Evolutionary conservation across 75 land plant species (phyloP), one percentile per base, ranked within the genome.

Genomic region (Chamaecyparis obtusa): DNA sequence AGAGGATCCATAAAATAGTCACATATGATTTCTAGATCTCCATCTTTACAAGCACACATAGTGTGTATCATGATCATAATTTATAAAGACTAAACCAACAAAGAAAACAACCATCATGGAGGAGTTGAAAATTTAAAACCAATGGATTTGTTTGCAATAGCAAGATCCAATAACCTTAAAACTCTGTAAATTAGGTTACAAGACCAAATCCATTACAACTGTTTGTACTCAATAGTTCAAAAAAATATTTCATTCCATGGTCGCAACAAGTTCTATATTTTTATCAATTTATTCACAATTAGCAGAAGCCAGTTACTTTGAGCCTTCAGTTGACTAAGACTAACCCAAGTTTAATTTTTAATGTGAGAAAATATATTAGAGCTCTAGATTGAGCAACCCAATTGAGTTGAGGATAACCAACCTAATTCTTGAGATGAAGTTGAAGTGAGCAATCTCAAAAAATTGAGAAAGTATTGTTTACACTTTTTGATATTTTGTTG

Each of bases 91-190:
- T 88, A 98, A 90, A 49, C 99, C 99, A 88, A 99, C 97, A 64
- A 98, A 94, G 90, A 98, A 98, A 60, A 98, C 94, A 39, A 98
- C 99, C 99, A 98, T 98, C 99, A 98, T 98, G 87, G 96, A 96
- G 3, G 99, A 98, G 88, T 96, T 96, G 89, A 98, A 98, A 32
- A 98, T 93, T 32, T 99, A 98, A 87, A 96, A 97, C 97, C 99
- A 98, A 89, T 98, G 99, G 79, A 97, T 97, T 99, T 97, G 99
- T 86, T 54, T 19, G 56, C 54, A 35, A 51, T 46, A 84, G 13
- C 71, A 49, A 84, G 71, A 51, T 13, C 35, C 30, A 84, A 74
- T 84, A n/a, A 44, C 54, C 49, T 46, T 44, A n/a, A 44, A 41
- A 78, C n/a, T 2, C 30, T 46, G 14, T 44, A 44, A 81, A 27